Evolutionary conservation across 2,329 filamentous ascomycete species (phyloP).

Genomic region (Ophiocordyceps camponoti-rufipedis): DNA sequence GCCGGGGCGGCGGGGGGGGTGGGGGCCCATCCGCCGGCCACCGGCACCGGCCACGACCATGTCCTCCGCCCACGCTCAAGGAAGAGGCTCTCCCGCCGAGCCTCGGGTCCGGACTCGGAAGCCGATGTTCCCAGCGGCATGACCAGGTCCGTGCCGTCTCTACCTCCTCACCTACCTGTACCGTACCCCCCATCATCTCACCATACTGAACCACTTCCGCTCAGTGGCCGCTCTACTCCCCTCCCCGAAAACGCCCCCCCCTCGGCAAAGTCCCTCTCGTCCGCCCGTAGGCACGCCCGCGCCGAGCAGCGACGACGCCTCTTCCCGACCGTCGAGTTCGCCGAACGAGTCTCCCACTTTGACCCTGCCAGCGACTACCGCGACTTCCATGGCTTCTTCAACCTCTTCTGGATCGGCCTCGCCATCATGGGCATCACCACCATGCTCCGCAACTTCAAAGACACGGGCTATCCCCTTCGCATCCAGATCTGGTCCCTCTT

Average conservation of each 20-base stretch:
- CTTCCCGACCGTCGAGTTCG: constrained; percentile 87
- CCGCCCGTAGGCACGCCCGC: constrained; percentile 65
- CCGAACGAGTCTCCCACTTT: constrained; percentile 83
- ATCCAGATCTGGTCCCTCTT: constrained; percentile 80
- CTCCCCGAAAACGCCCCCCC: constrained; percentile 82
- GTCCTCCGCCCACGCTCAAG: background rate
- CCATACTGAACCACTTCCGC: background rate
- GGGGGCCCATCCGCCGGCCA: background rate
- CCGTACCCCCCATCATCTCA: background rate
- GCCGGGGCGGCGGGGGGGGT: no score
- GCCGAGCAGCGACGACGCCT: constrained; percentile 66
- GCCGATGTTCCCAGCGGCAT: constrained; percentile 20
- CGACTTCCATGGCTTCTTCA: constrained; percentile 95
- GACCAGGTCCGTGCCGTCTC: constrained; percentile 21
- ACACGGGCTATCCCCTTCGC: constrained; percentile 73
- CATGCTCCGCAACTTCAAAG: constrained; percentile 83
- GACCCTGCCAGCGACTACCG: constrained; percentile 81
- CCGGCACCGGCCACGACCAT: background rate
- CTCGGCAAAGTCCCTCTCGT: constrained; percentile 71
- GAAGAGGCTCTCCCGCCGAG: background rate
- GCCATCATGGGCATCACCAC: constrained; percentile 94
- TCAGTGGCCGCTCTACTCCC: constrained; percentile 66
- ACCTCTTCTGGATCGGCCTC: constrained; percentile 92
- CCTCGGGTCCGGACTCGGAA: constrained; percentile 5
- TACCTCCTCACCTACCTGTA: background rate